Evolutionary conservation across 257 asterid genomes (phyloP), one percentile per base, ranked within the genome.

Genomic region (Rehmannia glutinosa): DNA sequence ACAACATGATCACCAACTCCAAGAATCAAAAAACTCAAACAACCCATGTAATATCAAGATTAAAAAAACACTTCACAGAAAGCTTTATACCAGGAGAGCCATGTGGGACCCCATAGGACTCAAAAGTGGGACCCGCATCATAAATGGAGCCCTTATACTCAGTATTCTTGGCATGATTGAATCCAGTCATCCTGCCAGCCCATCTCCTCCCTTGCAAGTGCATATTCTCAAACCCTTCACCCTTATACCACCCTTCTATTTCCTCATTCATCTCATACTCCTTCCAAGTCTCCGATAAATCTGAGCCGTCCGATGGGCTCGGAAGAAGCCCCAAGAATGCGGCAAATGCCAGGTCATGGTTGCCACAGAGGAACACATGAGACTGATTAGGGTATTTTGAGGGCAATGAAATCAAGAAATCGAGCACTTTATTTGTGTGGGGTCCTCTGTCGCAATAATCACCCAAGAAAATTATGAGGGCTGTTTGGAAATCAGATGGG

Each of bases 381-480:
- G 97, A 75, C 35, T 93, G 97, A 5, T 81, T 76, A 15, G 99
- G 92, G 86, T 93, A 93, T 16, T 69, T 82, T 1, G 81, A 75
- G 10, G 95, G 96, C 57, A 93, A 42, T 1, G 99, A 72, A 24
- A 88, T 88, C 28, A 93, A 42, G 78, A 93, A 93, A 69, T 93
- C 94, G 1, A 93, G 2, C 54, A 88, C 99, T 71, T 78, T 27
- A 28, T 63, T 64, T 3, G 96, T 86, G 33, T 85, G 62, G 2
- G 91, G 88, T 0, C 98, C 98, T 52, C 98, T 80, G 46, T 93
- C 98, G 69, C 98, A 90, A 6, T 90, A 93, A 83, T 93, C 96
- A 19, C 99, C 99, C 80, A 93, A 66, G 91, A 93, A 93, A 66
- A 93, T 81, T 23, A 90, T 20, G 2, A 75, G 85, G 35, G 98